A percentile compares a stretch with the other conserved stretches of the same genome.
Conservation (phyloP, 2,329 filamentous ascomycete species). For the Huntiella moniliformis region DNA sequence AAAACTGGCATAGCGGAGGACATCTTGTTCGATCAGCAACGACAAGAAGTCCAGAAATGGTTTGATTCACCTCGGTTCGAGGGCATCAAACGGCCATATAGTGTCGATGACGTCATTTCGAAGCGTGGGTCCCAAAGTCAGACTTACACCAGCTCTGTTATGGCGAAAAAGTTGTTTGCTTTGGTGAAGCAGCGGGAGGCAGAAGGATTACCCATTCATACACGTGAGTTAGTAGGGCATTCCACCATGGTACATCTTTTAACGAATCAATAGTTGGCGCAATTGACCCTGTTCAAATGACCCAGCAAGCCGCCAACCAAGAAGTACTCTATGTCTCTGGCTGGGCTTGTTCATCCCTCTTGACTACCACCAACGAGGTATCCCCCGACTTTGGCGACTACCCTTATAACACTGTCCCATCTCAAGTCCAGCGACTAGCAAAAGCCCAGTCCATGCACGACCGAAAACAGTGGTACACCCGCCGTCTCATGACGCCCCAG, state of each 20-base stretch:
- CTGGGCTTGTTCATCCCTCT: conserved; percentile 87
- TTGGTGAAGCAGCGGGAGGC: conserved; percentile 60
- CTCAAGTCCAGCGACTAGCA: conserved; percentile 88
- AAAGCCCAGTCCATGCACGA: conserved; percentile 97
- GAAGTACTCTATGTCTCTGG: conserved; percentile 92
- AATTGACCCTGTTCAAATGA: conserved; percentile 98
- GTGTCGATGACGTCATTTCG: conserved; percentile 75
- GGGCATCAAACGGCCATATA: conserved; percentile 83
- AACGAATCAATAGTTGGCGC: conserved; percentile 52
- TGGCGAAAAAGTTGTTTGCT: conserved; percentile 89
- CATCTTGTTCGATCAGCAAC: conserved; percentile 62
- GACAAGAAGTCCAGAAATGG: conserved; percentile 74
- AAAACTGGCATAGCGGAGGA: conserved; percentile 73
- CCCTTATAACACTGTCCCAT: conserved; percentile 95
- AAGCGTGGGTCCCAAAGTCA: conserved; percentile 80
- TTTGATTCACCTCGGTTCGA: conserved; percentile 72
- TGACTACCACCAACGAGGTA: conserved; percentile 92
- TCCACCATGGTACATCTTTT: conserved; percentile 4
- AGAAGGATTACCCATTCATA: conserved; percentile 77
- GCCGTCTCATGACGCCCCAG: conserved; percentile 57
- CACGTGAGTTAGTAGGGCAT: conserved; percentile 41
- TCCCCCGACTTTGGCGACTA: conserved; percentile 97
- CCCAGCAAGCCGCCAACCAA: conserved; percentile 88
- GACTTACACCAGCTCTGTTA: conserved; percentile 77
- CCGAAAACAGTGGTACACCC: conserved; percentile 77